Base-by-base conservation (phyloP, 768 basidiomycete species). In the Pleurotus platypus region DNA sequence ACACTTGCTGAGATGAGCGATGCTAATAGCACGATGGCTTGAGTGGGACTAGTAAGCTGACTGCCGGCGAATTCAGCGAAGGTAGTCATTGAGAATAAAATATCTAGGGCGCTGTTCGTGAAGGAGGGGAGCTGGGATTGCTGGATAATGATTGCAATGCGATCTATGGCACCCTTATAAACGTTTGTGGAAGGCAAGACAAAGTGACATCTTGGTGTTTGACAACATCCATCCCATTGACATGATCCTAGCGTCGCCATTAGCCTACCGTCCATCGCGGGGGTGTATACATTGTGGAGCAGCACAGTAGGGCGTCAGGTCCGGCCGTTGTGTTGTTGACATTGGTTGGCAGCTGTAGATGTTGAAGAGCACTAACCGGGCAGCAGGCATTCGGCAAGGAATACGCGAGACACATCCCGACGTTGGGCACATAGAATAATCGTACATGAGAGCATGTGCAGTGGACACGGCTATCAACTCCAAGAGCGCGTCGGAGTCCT, bases 1-100 rank as follows among this genome's bases (percentile, higher is more conserved):
- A 64, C 48, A 6, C 62, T 60, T 5, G 66, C 64, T 2, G 66
- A 67, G n/a, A 67, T 55, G 18, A 68, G 62, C 2, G 64, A 67
- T 9, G 68, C 62, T 15, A 68, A 30, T 18, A 54, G 42, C 18
- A 54, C 51, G 51, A 54, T 54, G 7, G 51, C 51, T 24, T 54
- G 51, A 20, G 51, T 54, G 42, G 51, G 51, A 40, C 51, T 54
- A 24, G 51, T 54, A 39, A 54, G 51, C 51, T 54, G 51, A 54
- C 51, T 54, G 39, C 51, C 51, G 4, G 51, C 51, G 38, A 54
- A 40, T 13, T 54, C 51, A 18, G 16, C 13, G 51, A 54, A 54
- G 30, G 51, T 16, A 39, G 51, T 27, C 51, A 54, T 54, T 40
- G 38, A 16, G n/a, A 12, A n/a, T 18, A 40, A 35, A n/a, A 24